These are phyloP conservation scores for Penicillium samsonianum DNA, from an alignment of 495 filamentous ascomycete genomes.

Conservation along the genomic window DNA sequence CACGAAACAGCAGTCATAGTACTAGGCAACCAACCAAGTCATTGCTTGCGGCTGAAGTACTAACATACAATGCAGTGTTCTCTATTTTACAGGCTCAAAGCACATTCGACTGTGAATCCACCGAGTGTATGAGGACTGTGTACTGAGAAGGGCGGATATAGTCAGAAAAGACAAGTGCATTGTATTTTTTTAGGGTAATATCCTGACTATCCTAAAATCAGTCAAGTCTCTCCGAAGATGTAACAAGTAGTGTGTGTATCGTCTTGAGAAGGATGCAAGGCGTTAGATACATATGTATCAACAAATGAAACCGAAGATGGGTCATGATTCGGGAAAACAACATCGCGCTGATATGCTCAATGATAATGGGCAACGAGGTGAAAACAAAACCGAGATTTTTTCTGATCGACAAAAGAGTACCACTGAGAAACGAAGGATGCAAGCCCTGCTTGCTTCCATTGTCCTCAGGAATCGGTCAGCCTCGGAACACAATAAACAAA, in stretches of 20 bases:
- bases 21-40: background rate
- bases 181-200: slow-evolving; percentile 3
- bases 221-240: background rate
- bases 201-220: slow-evolving; percentile 1
- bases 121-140: background rate
- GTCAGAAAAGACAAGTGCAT: background rate
- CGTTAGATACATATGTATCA: slow-evolving; percentile 24
- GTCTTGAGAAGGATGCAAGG: slow-evolving; percentile 32
- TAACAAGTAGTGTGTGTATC: slow-evolving; percentile 19
- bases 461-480: slow-evolving; percentile 8
- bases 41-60: background rate
- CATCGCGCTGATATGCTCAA: slow-evolving; percentile 48
- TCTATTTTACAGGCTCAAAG: background rate
- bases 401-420: slow-evolving; percentile 3
- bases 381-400: slow-evolving; percentile 20
- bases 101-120: background rate
- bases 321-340: slow-evolving; percentile 40
- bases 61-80: background rate
- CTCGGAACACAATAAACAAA: slow-evolving; percentile 10
- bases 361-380: slow-evolving; percentile 30
- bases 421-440: slow-evolving; percentile 31
- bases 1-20: background rate
- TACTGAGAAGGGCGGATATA: background rate
- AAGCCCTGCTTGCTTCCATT: slow-evolving; percentile 43
- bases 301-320: slow-evolving; percentile 30